Evolutionary conservation across 2,329 filamentous ascomycete species (phyloP), one percentile per base, ranked within the genome.

Genomic region (Parastagonospora avenae): DNA sequence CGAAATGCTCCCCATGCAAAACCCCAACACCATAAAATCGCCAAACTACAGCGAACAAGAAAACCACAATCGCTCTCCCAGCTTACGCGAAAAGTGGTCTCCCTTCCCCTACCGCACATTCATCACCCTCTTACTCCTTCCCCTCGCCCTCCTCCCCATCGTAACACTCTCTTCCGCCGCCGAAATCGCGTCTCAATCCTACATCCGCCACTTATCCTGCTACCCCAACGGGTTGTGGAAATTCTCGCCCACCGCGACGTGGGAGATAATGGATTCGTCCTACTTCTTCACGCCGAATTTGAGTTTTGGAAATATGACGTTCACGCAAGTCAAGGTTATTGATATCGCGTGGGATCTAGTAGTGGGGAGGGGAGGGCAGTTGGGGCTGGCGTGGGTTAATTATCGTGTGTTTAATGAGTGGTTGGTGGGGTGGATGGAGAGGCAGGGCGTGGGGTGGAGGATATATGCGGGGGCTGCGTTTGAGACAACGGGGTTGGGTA

Each of bases 341-440:
- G 72, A 75, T 40, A 62, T 74, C 15, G 51, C 64, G 8, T 75
- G 73, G 72, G 72, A 76, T 53, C 59, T 75, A n/a, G 36, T 68
- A 2, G 45, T 75, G 16, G 73, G 71, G 27, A 53, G 73, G 44
- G 72, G 72, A 2, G 67, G 64, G 2, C 74, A 75, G 46, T 42
- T 72, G 8, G 38, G 72, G 1, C 51, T 74, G 1, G 66, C 63
- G 24, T 67, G 52, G 47, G 59, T 74, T 2, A 72, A 72, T n/a
- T 76, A 73, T 48, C 48, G 60, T 28, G 68, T 75, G 14, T 75
- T 73, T 42, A 71, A 71, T 14, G 70, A 73, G 44, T 73, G 68
- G 57, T 35, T 75, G 10, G 50, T 73, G 2, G 68, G 67, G 16
- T 64, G 69, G 27, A 71, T 75, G 54, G 72, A 75, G 50, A 43